These are phyloP conservation scores for Lumnitzera littorea DNA, from an alignment of 345 rosid species.

Conservation along the genomic window DNA sequence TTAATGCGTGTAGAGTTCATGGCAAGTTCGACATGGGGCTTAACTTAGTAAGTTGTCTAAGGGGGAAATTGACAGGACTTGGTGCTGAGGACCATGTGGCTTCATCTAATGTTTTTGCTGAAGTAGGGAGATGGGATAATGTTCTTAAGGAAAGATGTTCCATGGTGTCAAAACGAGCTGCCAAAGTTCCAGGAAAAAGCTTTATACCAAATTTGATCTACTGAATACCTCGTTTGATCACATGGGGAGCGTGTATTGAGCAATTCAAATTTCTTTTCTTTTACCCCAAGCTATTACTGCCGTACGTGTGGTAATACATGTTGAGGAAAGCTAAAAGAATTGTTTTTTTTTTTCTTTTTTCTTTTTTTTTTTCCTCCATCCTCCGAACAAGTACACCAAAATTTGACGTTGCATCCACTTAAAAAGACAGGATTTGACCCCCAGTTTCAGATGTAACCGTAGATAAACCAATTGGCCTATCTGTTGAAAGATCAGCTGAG, in stretches of 20 bases:
- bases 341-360: too few species aligned
- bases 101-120: constrained; percentile 16
- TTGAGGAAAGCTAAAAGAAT: too few species aligned
- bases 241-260: not conserved
- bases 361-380: too few species aligned
- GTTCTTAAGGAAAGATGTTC: constrained; percentile 13
- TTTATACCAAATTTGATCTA: constrained; percentile 5
- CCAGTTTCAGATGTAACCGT: too few species aligned
- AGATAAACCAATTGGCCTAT: too few species aligned
- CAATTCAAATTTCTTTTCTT: too few species aligned
- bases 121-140: constrained; percentile 20
- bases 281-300: too few species aligned
- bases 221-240: not conserved
- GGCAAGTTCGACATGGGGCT: constrained; percentile 15
- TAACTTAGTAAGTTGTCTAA: constrained; percentile 6
- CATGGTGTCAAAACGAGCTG: constrained; percentile 8
- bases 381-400: too few species aligned
- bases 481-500: too few species aligned
- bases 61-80: not conserved
- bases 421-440: too few species aligned
- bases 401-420: too few species aligned
- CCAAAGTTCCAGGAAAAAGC: constrained; percentile 20
- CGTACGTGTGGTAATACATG: too few species aligned
- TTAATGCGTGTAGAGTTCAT: constrained; percentile 18
- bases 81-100: constrained; percentile 13